Conservation (phyloP, 805 yeast species). For the Yarrowia phangngaensis region DNA sequence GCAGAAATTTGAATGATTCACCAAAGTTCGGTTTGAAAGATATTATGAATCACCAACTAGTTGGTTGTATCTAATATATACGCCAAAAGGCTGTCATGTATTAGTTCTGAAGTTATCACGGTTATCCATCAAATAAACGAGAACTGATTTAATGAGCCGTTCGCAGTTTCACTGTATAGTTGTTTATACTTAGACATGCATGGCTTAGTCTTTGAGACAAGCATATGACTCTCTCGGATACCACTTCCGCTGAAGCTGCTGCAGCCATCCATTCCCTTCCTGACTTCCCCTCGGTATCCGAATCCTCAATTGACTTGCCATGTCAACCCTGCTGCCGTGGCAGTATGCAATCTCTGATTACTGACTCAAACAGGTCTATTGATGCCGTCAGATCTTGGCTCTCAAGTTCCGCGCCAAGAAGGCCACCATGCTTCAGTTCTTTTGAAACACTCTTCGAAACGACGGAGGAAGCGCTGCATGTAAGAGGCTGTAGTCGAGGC, state of each 20-base stretch:
- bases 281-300: constrained; percentile 86
- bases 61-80: constrained; percentile 46
- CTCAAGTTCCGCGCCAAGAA: constrained; percentile 90
- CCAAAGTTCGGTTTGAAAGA: constrained; percentile 42
- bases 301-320: constrained; percentile 77
- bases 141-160: constrained; percentile 51
- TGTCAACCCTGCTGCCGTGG: constrained; percentile 70
- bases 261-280: constrained; percentile 65
- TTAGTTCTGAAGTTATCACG: constrained; percentile 51
- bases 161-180: constrained; percentile 50
- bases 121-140: constrained; percentile 50
- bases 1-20: background rate
- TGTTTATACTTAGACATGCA: constrained; percentile 50
- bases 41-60: background rate
- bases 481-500: constrained; percentile 88
- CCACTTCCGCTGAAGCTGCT: constrained; percentile 56
- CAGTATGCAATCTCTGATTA: constrained; percentile 74
- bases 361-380: constrained; percentile 84
- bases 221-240: constrained; percentile 53
- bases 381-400: constrained; percentile 92
- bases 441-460: constrained; percentile 78
- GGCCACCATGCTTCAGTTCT: constrained; percentile 72
- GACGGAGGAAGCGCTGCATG: constrained; percentile 78
- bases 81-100: constrained; percentile 48
- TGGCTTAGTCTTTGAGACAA: constrained; percentile 53